Evolutionary conservation across 805 yeast species (phyloP).

Genomic region (Metschnikowia rubicola): DNA sequence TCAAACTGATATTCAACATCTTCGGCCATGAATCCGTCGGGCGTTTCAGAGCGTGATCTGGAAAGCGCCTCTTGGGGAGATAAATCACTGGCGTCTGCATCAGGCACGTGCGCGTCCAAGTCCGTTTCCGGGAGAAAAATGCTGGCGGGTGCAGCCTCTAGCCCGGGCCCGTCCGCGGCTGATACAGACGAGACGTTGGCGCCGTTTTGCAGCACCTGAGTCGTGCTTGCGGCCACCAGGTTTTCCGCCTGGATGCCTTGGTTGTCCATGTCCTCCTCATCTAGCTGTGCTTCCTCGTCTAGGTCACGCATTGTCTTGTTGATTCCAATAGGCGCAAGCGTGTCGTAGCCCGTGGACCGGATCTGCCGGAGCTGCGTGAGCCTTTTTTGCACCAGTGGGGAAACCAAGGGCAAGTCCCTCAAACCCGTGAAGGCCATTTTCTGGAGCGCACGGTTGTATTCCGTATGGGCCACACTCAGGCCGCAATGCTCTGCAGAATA

Average conservation of each 20-base stretch:
- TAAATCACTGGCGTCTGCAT: conserved; percentile 17
- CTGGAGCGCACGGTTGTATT: conserved; percentile 22
- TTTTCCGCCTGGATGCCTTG: conserved; percentile 15
- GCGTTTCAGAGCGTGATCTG: conserved; percentile 29
- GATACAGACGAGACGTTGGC: not conserved
- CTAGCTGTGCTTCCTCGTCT: conserved; percentile 18
- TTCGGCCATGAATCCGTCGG: conserved; percentile 46
- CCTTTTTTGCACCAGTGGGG: conserved; percentile 21
- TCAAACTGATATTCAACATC: conserved; percentile 45
- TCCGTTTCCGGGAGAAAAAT: conserved; percentile 12
- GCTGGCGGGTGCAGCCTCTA: not conserved
- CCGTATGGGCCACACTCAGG: conserved; percentile 17
- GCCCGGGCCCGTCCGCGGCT: not conserved
- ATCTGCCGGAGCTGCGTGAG: conserved; percentile 25
- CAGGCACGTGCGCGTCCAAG: conserved; percentile 16
- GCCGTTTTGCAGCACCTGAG: not conserved
- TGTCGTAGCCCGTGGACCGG: conserved; percentile 31
- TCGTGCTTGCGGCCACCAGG: conserved; percentile 8
- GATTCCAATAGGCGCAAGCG: conserved; percentile 38
- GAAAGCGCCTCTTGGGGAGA: conserved; percentile 12
- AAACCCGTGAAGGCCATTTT: conserved; percentile 12
- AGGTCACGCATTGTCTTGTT: conserved; percentile 40
- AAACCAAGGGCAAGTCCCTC: conserved; percentile 13
- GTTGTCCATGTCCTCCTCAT: conserved; percentile 10
- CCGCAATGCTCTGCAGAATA: conserved; percentile 45